A percentile compares a stretch with the other conserved stretches of the same genome.
Conservation (phyloP, 192 early-diverging fungal genomes). For the Piromyces finnis region DNA sequence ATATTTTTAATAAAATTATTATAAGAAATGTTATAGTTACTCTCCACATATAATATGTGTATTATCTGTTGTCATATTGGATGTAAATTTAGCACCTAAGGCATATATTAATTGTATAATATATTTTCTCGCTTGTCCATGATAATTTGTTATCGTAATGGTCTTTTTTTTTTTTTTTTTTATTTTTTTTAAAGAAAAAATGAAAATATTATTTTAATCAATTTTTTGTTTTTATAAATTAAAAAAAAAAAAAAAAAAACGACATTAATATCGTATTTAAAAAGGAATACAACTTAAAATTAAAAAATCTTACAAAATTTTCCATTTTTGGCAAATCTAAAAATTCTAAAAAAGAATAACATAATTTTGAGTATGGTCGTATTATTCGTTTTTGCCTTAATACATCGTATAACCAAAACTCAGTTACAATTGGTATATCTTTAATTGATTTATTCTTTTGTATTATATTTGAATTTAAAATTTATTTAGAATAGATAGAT, state of each 20-base stretch:
- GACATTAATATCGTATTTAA: too few species aligned
- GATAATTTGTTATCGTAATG: constrained; percentile 55
- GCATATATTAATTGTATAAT: constrained; percentile 35
- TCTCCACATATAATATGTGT: constrained; percentile 60
- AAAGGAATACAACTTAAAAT: too few species aligned
- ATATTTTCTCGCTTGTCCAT: constrained; percentile 39
- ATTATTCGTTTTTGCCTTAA: not conserved
- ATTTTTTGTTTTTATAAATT: too few species aligned
- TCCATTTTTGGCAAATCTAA: constrained; percentile 19
- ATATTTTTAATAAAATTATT: too few species aligned
- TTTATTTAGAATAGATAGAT: too few species aligned
- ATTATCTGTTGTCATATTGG: constrained; percentile 36
- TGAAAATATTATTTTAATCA: too few species aligned
- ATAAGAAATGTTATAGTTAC: constrained; percentile 8
- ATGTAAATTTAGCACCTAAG: constrained; percentile 44
- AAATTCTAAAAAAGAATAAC: not conserved
- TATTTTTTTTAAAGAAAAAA: too few species aligned
- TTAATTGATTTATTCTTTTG: not conserved
- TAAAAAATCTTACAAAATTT: constrained; percentile 14
- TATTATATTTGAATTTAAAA: too few species aligned
- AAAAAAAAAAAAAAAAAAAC: too few species aligned
- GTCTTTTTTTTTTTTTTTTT: constrained; percentile 6
- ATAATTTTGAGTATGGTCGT: not conserved
- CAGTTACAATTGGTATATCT: not conserved
- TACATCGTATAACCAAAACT: not conserved